A percentile compares a stretch with the other conserved stretches of the same genome.
phyloP scores from a whole-genome alignment of 1,284 basidiomycete genomes.

The Paramarasmius palmivorus region DNA sequence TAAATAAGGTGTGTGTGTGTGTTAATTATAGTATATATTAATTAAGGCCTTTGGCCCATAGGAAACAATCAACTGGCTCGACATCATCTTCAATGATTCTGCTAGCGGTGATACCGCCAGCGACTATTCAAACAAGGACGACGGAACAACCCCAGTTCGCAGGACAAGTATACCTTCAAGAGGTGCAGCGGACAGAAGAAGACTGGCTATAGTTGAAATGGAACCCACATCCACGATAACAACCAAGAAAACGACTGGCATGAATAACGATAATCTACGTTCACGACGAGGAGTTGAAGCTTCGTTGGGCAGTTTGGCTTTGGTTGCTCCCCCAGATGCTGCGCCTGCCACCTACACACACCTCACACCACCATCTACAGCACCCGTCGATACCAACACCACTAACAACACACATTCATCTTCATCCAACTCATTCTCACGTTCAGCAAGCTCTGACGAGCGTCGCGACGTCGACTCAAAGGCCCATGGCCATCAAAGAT shows the following conservation, averaged over 20 bases:
- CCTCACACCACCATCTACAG: constrained; percentile 51
- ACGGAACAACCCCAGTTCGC: constrained; percentile 28
- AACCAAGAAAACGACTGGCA: constrained; percentile 24
- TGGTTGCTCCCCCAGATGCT: constrained; percentile 69
- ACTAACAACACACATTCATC: constrained; percentile 4
- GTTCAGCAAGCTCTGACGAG: constrained; percentile 3
- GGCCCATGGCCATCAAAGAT: constrained; percentile 38
- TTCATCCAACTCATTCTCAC: constrained; percentile 10
- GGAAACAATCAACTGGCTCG: constrained; percentile 30
- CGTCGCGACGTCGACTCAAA: constrained; percentile 1
- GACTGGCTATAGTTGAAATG: constrained; percentile 66
- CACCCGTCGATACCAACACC: constrained; percentile 33
- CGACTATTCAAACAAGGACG: constrained; percentile 23
- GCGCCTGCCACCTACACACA: constrained; percentile 52
- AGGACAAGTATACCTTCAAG: constrained; percentile 47
- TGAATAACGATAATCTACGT: constrained; percentile 29
- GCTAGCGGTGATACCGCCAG: constrained; percentile 32
- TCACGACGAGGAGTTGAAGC: constrained; percentile 46
- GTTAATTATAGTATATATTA: no score
- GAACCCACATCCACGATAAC: constrained; percentile 30
- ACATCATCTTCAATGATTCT: constrained; percentile 51
- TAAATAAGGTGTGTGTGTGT: no score
- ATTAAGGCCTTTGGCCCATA: constrained; percentile 9
- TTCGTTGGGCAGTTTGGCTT: constrained; percentile 53
- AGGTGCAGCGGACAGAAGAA: constrained; percentile 61